phyloP scores from a whole-genome alignment of 306 rosid genomes.

The Vigna reflexopilosa region DNA sequence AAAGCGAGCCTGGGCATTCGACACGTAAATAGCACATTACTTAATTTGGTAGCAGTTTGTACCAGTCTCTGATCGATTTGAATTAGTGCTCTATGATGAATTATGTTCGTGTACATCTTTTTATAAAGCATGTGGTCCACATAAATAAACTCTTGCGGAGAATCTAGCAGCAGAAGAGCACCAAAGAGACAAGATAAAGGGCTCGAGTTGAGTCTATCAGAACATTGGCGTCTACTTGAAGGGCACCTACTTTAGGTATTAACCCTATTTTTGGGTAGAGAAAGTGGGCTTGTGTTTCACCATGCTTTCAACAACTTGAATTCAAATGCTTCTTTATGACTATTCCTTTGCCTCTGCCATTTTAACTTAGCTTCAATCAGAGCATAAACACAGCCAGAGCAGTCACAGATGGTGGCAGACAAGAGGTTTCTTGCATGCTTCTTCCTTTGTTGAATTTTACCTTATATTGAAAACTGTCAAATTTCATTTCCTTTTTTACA shows the following conservation, averaged over 20 bases:
- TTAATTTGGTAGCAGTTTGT: background rate
- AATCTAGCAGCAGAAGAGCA: conserved; percentile 22
- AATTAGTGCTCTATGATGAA: background rate
- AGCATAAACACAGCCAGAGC: background rate
- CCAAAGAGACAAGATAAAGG: conserved; percentile 6
- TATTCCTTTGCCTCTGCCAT: background rate
- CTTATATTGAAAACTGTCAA: background rate
- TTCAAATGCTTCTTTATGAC: background rate
- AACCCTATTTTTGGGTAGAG: background rate
- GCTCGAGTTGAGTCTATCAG: background rate
- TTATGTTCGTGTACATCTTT: conserved; percentile 9
- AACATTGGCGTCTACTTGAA: conserved; percentile 15
- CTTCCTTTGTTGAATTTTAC: background rate
- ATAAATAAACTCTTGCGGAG: conserved; percentile 7
- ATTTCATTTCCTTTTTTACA: background rate
- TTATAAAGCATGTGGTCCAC: conserved; percentile 36
- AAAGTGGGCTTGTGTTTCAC: background rate
- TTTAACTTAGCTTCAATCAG: background rate
- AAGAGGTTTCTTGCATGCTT: conserved; percentile 10
- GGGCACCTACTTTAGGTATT: conserved; percentile 1
- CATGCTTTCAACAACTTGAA: background rate
- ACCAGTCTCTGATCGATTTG: background rate
- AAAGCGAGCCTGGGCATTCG: background rate
- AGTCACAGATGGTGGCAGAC: conserved; percentile 39
- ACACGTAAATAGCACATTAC: background rate